A percentile compares a stretch with the other conserved stretches of the same genome.
These are phyloP conservation scores for Leishmania tarentolae DNA, from an alignment of 208 protist species.

Conservation along the genomic window DNA sequence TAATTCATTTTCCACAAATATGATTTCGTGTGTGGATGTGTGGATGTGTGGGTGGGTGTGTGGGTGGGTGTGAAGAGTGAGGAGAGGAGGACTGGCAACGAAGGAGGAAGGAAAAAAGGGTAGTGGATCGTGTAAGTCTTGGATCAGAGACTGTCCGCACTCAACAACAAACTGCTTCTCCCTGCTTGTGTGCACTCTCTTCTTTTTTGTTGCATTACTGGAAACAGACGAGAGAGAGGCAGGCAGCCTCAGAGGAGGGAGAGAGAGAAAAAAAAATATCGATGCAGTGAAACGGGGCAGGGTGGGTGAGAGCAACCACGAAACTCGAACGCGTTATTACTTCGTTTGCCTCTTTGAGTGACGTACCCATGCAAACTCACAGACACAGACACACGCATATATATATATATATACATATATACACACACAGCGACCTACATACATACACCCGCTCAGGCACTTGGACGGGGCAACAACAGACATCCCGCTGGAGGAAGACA, in stretches of 20 bases:
- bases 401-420: neutral
- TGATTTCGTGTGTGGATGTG: neutral
- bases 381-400: neutral
- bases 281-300: neutral
- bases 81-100: neutral
- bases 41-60: neutral
- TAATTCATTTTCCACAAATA: neutral
- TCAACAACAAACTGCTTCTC: neutral
- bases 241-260: neutral
- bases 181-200: neutral
- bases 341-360: neutral
- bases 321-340: neutral
- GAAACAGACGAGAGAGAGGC: neutral
- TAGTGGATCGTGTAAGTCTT: neutral
- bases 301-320: neutral
- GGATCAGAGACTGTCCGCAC: neutral
- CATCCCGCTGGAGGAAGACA: neutral
- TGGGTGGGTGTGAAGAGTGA: neutral
- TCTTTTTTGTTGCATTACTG: neutral
- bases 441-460: neutral
- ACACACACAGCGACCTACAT: neutral
- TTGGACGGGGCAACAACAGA: neutral
- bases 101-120: neutral
- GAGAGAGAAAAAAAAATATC: neutral
- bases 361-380: neutral